These are phyloP conservation scores for Debaryomyces fabryi DNA, from an alignment of 1,139 yeast genomes.

Conservation along the genomic window DNA sequence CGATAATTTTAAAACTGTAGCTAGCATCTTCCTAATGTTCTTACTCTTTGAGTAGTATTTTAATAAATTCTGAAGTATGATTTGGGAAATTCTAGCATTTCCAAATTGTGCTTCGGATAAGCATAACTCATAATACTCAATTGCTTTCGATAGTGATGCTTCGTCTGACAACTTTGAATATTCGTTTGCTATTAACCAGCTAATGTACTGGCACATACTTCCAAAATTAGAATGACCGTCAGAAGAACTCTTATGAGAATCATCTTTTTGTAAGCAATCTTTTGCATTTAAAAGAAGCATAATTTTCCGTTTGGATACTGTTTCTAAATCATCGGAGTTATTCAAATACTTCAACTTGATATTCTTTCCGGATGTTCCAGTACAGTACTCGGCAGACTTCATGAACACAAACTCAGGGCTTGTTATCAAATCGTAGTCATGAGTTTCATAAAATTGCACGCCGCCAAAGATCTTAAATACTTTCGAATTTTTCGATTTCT, in stretches of 20 bases:
- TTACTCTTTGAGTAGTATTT: slow-evolving; percentile 13
- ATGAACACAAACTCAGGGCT: slow-evolving; percentile 34
- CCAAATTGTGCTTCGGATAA: slow-evolving; percentile 1
- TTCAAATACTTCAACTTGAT: neutral
- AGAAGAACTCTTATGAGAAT: slow-evolving; percentile 5
- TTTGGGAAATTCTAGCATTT: slow-evolving; percentile 9
- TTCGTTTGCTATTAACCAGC: slow-evolving; percentile 54
- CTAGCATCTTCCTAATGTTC: slow-evolving; percentile 3
- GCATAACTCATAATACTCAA: slow-evolving; percentile 33
- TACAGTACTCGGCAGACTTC: slow-evolving; percentile 23
- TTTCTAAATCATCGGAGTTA: neutral
- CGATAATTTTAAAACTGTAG: slow-evolving; percentile 15
- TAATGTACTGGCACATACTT: slow-evolving; percentile 28
- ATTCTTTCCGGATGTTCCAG: neutral
- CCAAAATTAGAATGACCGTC: neutral
- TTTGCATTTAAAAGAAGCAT: slow-evolving; percentile 14
- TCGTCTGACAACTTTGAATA: slow-evolving; percentile 31
- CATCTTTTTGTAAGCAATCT: slow-evolving; percentile 7
- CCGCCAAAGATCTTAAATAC: slow-evolving; percentile 37
- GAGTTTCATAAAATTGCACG: slow-evolving; percentile 27
- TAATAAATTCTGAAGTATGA: slow-evolving; percentile 15
- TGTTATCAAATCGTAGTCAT: slow-evolving; percentile 28
- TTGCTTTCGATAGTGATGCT: slow-evolving; percentile 36
- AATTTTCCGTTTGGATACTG: neutral
- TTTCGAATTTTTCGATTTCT: slow-evolving; percentile 12